These are phyloP conservation scores for Halophytophthora batemanensis DNA, from an alignment of 352 stramenopile species.

Conservation along the genomic window DNA sequence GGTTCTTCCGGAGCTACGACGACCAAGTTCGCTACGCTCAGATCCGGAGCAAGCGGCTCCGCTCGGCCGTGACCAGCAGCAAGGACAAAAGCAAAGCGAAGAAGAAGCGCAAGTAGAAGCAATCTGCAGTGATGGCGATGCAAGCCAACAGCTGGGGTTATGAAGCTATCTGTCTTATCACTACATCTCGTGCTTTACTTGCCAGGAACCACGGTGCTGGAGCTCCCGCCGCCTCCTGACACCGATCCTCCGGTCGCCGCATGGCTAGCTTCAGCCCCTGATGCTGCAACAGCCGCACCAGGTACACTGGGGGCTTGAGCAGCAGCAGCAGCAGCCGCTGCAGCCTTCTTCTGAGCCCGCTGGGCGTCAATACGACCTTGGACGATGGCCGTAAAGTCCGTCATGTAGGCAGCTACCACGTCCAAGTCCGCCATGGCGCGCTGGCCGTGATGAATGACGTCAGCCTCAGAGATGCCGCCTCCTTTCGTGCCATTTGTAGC, in stretches of 20 bases:
- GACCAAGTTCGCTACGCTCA: conserved; percentile 95
- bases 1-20: conserved; percentile 95
- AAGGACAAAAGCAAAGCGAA: conserved; percentile 9
- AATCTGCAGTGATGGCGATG: background rate
- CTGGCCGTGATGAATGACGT: conserved; percentile 83
- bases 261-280: conserved; percentile 14
- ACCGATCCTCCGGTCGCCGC: conserved; percentile 8
- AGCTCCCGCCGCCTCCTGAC: conserved; percentile 9
- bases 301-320: conserved; percentile 8
- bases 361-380: conserved; percentile 70
- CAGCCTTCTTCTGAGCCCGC: conserved; percentile 66
- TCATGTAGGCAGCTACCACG: conserved; percentile 92
- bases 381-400: conserved; percentile 88
- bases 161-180: conserved; percentile 1
- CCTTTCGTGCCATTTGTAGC: conserved; percentile 6
- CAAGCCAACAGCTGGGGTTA: conserved; percentile 11
- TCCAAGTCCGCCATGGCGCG: conserved; percentile 89
- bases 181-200: conserved; percentile 6
- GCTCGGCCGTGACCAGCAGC: conserved; percentile 57
- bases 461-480: conserved; percentile 65
- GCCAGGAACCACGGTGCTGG: conserved; percentile 19
- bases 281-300: conserved; percentile 8
- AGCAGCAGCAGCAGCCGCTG: conserved; percentile 15
- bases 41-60: conserved; percentile 87
- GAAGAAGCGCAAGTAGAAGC: conserved; percentile 19